These are phyloP conservation scores for Leptodermis oblonga DNA, from an alignment of 257 asterid genomes.

Conservation along the genomic window DNA sequence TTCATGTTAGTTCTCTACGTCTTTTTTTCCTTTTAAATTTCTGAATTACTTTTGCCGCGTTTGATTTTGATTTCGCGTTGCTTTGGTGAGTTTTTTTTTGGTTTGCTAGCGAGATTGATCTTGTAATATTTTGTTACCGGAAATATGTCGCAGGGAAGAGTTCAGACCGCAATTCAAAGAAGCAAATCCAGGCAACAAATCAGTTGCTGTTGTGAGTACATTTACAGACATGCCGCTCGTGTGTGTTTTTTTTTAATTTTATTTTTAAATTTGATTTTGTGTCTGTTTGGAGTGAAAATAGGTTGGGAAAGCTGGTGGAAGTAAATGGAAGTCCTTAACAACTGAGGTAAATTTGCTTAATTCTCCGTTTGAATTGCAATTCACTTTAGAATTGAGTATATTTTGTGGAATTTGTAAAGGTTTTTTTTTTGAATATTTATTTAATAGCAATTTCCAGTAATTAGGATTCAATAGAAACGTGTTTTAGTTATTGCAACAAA, in stretches of 20 bases:
- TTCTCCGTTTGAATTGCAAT: neutral
- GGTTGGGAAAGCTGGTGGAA: constrained; percentile 80
- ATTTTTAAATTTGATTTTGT: neutral
- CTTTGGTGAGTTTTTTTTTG: neutral
- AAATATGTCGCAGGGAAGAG: constrained; percentile 47
- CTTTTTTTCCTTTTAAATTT: neutral
- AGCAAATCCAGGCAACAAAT: constrained; percentile 55
- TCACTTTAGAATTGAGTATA: neutral
- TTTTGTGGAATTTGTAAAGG: neutral
- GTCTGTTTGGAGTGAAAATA: constrained; percentile 16
- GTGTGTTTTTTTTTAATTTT: neutral
- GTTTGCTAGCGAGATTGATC: neutral
- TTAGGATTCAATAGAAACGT: no score
- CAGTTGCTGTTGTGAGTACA: constrained; percentile 61
- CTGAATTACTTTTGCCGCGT: neutral
- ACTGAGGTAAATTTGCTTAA: constrained; percentile 31
- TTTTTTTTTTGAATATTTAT: no score
- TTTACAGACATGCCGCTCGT: neutral
- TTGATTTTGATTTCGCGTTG: neutral
- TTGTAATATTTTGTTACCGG: neutral
- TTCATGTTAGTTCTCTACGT: constrained; percentile 41
- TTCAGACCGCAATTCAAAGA: constrained; percentile 59
- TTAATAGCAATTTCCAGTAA: neutral
- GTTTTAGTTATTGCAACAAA: neutral
- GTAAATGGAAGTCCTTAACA: constrained; percentile 53